Percentiles rank a stretch among this genome's conserved stretches.
phyloP scores from a whole-genome alignment of 1,139 yeast species.

The Pneumocystis murina region DNA sequence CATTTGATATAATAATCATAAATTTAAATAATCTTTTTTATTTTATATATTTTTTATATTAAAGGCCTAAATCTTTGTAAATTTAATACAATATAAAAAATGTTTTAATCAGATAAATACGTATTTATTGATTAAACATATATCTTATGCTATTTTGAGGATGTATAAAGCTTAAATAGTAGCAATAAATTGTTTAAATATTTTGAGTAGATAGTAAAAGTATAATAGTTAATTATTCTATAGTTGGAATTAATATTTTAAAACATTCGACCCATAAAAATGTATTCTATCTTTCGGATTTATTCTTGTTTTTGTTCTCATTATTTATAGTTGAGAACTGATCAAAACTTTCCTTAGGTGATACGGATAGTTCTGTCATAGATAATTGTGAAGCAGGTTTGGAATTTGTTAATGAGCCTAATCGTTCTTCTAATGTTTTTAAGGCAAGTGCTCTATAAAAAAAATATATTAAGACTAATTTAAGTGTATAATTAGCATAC shows the following conservation, averaged over 20 bases:
- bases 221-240: not conserved
- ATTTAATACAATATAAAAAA: no score
- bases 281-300: not conserved
- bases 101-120: not conserved
- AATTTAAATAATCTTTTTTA: no score
- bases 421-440: not conserved
- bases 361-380: not conserved
- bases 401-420: not conserved
- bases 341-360: not conserved
- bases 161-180: not conserved
- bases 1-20: no score
- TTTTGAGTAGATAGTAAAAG: not conserved
- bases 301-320: not conserved
- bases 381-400: not conserved
- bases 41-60: no score
- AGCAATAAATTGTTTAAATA: not conserved
- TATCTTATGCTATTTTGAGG: no score
- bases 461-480: not conserved
- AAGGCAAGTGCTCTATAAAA: not conserved
- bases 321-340: not conserved
- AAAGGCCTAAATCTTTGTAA: not conserved
- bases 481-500: constrained; percentile 6
- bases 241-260: not conserved
- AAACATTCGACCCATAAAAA: not conserved
- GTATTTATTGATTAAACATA: no score